Conservation (phyloP, 371 early-diverging fungal genomes). For the Chytridium lagenaria region DNA sequence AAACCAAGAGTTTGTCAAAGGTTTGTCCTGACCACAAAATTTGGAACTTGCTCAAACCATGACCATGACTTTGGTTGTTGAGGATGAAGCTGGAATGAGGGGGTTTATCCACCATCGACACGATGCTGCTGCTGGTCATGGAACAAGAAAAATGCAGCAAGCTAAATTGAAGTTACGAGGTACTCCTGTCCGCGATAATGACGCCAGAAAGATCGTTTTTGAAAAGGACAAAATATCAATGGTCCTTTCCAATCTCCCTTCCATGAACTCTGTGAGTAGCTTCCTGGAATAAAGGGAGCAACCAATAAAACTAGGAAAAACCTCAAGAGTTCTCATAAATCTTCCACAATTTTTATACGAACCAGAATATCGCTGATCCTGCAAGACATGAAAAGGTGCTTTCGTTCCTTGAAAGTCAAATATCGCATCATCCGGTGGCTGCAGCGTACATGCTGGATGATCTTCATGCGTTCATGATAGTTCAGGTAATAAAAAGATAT, state of each 20-base stretch:
- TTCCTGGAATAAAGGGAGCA: background rate
- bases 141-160: background rate
- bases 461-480: background rate
- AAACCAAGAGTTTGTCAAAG: too few relatives aligned
- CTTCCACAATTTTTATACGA: too few relatives aligned
- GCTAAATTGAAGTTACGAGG: too few relatives aligned
- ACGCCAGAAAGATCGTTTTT: background rate
- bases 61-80: too few relatives aligned
- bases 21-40: too few relatives aligned
- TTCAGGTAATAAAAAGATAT: background rate
- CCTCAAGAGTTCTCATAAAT: background rate
- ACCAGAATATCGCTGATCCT: constrained; percentile 42
- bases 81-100: too few relatives aligned
- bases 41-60: too few relatives aligned
- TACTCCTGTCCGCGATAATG: too few relatives aligned
- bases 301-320: too few relatives aligned
- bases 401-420: constrained; percentile 25
- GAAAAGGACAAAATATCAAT: constrained; percentile 16
- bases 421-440: background rate
- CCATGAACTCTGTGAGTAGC: constrained; percentile 25
- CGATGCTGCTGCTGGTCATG: too few relatives aligned
- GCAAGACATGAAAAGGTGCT: constrained; percentile 45
- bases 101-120: too few relatives aligned
- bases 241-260: constrained; percentile 30
- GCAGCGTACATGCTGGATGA: background rate